Base-by-base conservation (phyloP, 2,329 filamentous ascomycete species). In the Colletotrichum chlorophyti region DNA sequence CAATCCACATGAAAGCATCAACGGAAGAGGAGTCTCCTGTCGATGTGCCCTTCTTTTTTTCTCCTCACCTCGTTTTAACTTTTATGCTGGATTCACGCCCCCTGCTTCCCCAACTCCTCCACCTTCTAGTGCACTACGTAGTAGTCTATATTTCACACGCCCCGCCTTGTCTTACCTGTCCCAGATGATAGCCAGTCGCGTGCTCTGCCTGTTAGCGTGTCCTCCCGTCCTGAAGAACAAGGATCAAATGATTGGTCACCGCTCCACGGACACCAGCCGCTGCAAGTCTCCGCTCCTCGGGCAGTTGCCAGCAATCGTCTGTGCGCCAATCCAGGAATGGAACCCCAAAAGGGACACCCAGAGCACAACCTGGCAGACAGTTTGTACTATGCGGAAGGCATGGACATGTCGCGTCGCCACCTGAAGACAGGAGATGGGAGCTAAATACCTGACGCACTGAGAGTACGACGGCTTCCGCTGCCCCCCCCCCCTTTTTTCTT, bases 131-230 rank as follows among this genome's bases (percentile, higher is more conserved):
- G 32, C 6, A 14, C 17, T 49, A 26, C 31, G n/a, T 35, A 50
- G 11, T 24, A 10, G 12, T 31, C 12, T 19, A 19, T 34, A 21
- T 29, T 51, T 38, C 14, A n/a, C n/a, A n/a, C n/a, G n/a, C n/a
- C n/a, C n/a, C n/a, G n/a, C 37, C 29, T 34, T 29, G 38, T 42
- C 17, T 23, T 21, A 37, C 27, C 19, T 49, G 41, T 54, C 50
- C 50, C 55, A 59, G 38, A 41, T 53, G 41, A 49, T 42, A 48
- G 37, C 55, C 55, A 48, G 51, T 60, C 51, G 57, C 57, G 51
- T 57, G 51, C 43, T 37, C 19, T 32, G 29, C 46, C 46, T 40
- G n/a, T 49, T 49, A 53, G 57, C 42, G 45, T 60, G 51, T 35
- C 24, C 11, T 17, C 34, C 9, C 27, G 11, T 45, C 12, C 19